Conservation (phyloP, 805 yeast genomes). For the Schwanniomyces occidentalis region DNA sequence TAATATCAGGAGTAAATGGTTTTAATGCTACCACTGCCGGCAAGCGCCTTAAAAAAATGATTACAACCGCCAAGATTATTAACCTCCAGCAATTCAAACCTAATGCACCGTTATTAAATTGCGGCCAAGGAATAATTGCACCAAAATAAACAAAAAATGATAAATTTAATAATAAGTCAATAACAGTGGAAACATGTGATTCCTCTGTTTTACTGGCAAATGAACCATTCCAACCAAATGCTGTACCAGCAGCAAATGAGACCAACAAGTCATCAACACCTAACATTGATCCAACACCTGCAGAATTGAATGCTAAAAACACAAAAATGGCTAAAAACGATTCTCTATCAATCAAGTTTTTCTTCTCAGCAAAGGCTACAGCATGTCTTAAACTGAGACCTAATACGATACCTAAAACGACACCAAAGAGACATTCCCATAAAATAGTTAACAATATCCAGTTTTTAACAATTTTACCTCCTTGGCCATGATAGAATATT, state of each 20-base stretch:
- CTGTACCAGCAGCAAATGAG: conserved; percentile 90
- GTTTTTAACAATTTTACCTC: conserved; percentile 69
- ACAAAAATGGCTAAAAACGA: conserved; percentile 84
- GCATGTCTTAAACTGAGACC: conserved; percentile 73
- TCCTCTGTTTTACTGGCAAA: conserved; percentile 81
- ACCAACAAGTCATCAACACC: conserved; percentile 89
- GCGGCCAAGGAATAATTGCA: conserved; percentile 85
- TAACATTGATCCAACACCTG: conserved; percentile 84
- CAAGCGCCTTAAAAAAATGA: conserved; percentile 73
- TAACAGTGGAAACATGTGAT: conserved; percentile 85
- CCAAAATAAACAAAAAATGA: conserved; percentile 90
- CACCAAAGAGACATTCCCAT: conserved; percentile 82
- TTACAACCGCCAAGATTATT: conserved; percentile 68
- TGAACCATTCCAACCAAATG: conserved; percentile 93
- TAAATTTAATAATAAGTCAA: conserved; percentile 78
- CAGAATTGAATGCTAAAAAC: conserved; percentile 77
- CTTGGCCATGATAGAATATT: conserved; percentile 63
- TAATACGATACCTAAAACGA: conserved; percentile 66
- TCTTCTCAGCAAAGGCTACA: conserved; percentile 70
- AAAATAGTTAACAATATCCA: conserved; percentile 77
- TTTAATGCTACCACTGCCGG: conserved; percentile 78
- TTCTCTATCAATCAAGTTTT: conserved; percentile 78
- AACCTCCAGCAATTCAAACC: conserved; percentile 82
- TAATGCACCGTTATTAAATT: conserved; percentile 58
- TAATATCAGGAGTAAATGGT: conserved; percentile 82